Conservation (phyloP, 306 rosid species). For the Notholithocarpus densiflorus region DNA sequence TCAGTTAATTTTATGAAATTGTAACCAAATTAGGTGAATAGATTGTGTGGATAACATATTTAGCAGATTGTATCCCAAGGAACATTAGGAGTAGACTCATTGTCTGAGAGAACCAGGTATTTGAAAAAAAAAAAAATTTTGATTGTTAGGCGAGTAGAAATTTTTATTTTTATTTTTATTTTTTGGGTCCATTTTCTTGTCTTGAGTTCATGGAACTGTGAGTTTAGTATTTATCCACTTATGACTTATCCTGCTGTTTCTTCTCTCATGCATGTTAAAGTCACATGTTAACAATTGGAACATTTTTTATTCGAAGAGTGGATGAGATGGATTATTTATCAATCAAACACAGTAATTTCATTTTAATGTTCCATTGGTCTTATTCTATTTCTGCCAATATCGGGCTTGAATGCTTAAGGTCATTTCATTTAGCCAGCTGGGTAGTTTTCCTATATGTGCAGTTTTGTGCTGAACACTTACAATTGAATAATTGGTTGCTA, state of each 20-base stretch:
- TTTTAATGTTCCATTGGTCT: neutral
- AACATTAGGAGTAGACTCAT: slow-evolving; percentile 38
- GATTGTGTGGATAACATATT: slow-evolving; percentile 13
- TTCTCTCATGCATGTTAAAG: neutral
- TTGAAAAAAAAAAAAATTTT: too few species aligned
- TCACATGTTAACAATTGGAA: neutral
- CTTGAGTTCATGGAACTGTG: neutral
- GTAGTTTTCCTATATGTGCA: neutral
- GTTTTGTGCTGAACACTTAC: neutral
- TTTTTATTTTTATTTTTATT: fast-evolving
- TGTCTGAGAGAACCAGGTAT: slow-evolving; percentile 75
- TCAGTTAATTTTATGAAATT: neutral
- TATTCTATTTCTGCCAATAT: neutral
- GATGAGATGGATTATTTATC: neutral
- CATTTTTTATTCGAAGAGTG: neutral
- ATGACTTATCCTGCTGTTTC: neutral
- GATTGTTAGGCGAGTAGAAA: too few species aligned
- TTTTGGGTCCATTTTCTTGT: neutral
- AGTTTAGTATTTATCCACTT: neutral
- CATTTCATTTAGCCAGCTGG: neutral
- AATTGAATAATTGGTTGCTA: neutral
- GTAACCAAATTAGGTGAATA: slow-evolving; percentile 1
- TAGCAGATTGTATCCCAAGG: slow-evolving; percentile 51
- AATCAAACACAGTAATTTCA: neutral
- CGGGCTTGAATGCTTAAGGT: neutral